Conservation (phyloP, 495 filamentous ascomycete species). For the Letharia lupina region DNA sequence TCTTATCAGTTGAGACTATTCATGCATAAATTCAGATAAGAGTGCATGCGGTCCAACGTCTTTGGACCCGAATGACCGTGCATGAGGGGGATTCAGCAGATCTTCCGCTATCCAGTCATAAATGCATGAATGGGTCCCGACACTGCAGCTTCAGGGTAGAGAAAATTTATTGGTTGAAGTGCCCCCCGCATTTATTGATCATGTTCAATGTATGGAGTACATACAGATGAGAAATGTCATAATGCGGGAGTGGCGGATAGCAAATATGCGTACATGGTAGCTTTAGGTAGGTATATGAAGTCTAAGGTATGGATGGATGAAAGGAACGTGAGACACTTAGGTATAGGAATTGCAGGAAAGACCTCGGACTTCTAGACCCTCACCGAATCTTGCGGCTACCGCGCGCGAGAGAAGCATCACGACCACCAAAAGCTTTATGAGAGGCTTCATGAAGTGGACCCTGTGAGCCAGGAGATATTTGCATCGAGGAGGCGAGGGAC, state of each 20-base stretch:
- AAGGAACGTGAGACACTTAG: not conserved
- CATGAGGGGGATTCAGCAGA: slow-evolving; percentile 2
- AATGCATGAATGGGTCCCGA: not conserved
- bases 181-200: not conserved
- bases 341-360: not conserved
- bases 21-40: slow-evolving; percentile 4
- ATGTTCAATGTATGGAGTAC: not conserved
- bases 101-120: not conserved
- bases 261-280: not conserved
- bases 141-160: not conserved
- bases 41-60: slow-evolving; percentile 1
- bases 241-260: not conserved
- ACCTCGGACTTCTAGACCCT: slow-evolving; percentile 1
- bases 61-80: not conserved
- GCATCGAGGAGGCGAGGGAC: not conserved
- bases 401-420: not conserved
- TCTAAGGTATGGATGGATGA: not conserved
- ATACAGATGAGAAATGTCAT: not conserved
- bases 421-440: not conserved
- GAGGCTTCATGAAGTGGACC: not conserved
- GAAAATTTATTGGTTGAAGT: not conserved
- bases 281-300: not conserved
- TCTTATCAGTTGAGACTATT: not conserved
- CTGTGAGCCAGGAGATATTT: slow-evolving; percentile 13
- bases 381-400: not conserved